phyloP scores from a whole-genome alignment of 805 yeast genomes.

The Lipomyces starkeyi region DNA sequence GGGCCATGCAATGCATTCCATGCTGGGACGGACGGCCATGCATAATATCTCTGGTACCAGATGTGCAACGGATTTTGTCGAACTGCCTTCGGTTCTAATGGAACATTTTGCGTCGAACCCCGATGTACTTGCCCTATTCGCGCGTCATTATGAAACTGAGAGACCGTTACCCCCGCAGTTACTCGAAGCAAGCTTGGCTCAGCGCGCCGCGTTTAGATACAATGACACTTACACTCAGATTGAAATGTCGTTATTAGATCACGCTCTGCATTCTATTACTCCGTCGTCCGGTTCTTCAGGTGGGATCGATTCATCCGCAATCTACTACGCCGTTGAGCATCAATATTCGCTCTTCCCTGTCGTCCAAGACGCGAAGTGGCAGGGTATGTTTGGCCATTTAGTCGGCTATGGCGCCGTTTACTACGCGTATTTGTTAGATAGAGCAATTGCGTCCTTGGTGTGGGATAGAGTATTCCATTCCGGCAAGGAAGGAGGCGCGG shows the following conservation, averaged over 20 bases:
- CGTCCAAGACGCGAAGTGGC: constrained; percentile 72
- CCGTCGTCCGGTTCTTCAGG: constrained; percentile 35
- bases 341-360: constrained; percentile 69
- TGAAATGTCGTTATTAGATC: constrained; percentile 89
- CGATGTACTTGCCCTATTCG: constrained; percentile 73
- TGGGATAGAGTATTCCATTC: constrained; percentile 72
- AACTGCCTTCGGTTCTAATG: constrained; percentile 94
- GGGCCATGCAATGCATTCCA: constrained; percentile 99
- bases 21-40: constrained; percentile 87
- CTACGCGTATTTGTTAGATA: constrained; percentile 86
- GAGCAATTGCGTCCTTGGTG: constrained; percentile 87
- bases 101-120: constrained; percentile 88
- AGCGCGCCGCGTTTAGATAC: constrained; percentile 60
- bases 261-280: constrained; percentile 63
- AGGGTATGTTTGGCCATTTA: constrained; percentile 90
- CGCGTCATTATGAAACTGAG: constrained; percentile 72
- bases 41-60: constrained; percentile 96
- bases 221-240: constrained; percentile 86
- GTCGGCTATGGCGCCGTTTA: constrained; percentile 94
- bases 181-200: constrained; percentile 58
- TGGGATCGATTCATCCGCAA: constrained; percentile 60
- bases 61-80: constrained; percentile 95
- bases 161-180: constrained; percentile 60
- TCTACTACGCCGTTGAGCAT: constrained; percentile 71
- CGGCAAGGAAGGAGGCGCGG: constrained; percentile 59